Percentiles rank a stretch among this genome's conserved stretches.
phyloP scores from a whole-genome alignment of 2,329 filamentous ascomycete genomes.

The Stachybotrys echinatus region DNA sequence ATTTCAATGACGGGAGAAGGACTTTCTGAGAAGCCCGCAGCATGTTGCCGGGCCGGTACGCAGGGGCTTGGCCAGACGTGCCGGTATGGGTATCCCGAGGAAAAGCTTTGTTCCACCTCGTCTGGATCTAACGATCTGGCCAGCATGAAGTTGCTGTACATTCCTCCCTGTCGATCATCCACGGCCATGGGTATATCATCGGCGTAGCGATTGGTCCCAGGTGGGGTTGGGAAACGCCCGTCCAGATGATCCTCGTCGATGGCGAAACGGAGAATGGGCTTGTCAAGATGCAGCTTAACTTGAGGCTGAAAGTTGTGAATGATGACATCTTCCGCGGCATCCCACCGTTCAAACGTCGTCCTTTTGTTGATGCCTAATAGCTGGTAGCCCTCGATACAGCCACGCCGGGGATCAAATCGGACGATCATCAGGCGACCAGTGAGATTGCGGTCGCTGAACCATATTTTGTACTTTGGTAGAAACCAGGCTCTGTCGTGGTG shows the following conservation, averaged over 20 bases:
- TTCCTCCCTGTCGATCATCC: slow-evolving; percentile 36
- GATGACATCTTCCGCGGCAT: slow-evolving; percentile 46
- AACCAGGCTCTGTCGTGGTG: slow-evolving; percentile 83
- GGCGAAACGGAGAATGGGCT: slow-evolving; percentile 59
- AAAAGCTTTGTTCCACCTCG: slow-evolving; percentile 23
- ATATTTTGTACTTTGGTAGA: slow-evolving; percentile 71
- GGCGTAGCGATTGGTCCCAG: slow-evolving; percentile 33
- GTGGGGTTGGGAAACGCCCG: slow-evolving; percentile 12
- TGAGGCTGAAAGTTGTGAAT: slow-evolving; percentile 69
- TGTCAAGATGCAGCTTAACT: slow-evolving; percentile 68
- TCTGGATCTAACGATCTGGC: slow-evolving; percentile 43
- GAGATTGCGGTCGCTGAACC: slow-evolving; percentile 73
- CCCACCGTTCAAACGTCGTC: slow-evolving; percentile 57
- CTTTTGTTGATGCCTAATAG: slow-evolving; percentile 60
- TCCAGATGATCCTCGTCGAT: slow-evolving; percentile 14
- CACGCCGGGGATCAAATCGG: slow-evolving; percentile 68
- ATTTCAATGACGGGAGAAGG: slow-evolving; percentile 5
- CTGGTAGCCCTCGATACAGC: slow-evolving; percentile 76
- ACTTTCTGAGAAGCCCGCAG: slow-evolving; percentile 22
- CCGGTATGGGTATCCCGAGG: slow-evolving; percentile 35
- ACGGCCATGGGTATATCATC: slow-evolving; percentile 49
- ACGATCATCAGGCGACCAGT: slow-evolving; percentile 70
- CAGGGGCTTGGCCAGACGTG: slow-evolving; percentile 71
- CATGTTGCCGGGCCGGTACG: slow-evolving; percentile 59
- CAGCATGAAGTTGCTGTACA: slow-evolving; percentile 65